phyloP scores from a whole-genome alignment of 805 yeast genomes.

The Hanseniaspora nectarophila region DNA sequence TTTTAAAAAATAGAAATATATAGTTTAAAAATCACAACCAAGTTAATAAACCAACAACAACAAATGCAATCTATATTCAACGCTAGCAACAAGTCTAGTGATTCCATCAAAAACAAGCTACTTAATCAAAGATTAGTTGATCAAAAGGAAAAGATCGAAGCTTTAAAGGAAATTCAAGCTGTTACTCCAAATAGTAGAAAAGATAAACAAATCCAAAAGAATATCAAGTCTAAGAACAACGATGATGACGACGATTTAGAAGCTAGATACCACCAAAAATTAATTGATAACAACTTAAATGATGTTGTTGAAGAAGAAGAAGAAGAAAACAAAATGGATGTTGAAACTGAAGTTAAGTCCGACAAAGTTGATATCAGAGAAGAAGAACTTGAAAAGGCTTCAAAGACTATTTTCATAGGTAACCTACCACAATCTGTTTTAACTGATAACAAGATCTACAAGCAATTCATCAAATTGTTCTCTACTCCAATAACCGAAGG shows the following conservation, averaged over 20 bases:
- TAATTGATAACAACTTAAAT: slow-evolving; percentile 27
- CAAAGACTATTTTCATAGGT: slow-evolving; percentile 77
- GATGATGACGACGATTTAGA: slow-evolving; percentile 43
- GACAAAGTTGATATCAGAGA: slow-evolving; percentile 53
- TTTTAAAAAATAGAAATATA: background rate
- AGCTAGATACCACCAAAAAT: slow-evolving; percentile 40
- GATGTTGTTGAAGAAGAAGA: slow-evolving; percentile 16
- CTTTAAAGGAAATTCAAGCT: slow-evolving; percentile 15
- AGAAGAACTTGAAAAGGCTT: slow-evolving; percentile 69
- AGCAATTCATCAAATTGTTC: slow-evolving; percentile 56
- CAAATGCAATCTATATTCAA: slow-evolving; percentile 9
- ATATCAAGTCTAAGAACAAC: slow-evolving; percentile 19
- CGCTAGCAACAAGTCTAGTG: slow-evolving; percentile 8
- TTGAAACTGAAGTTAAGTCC: slow-evolving; percentile 19
- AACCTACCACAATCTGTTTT: slow-evolving; percentile 60
- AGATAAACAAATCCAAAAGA: slow-evolving; percentile 18
- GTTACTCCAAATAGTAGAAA: slow-evolving; percentile 19
- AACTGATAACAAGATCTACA: slow-evolving; percentile 48
- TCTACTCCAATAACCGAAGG: slow-evolving; percentile 17
- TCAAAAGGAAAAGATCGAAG: slow-evolving; percentile 20
- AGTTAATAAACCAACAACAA: background rate
- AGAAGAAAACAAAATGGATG: slow-evolving; percentile 21
- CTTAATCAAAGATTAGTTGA: slow-evolving; percentile 10
- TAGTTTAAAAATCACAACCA: background rate
- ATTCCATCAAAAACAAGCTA: slow-evolving; percentile 9